phyloP scores from a whole-genome alignment of 1,284 basidiomycete species.

The Rhizoctonia solani region DNA sequence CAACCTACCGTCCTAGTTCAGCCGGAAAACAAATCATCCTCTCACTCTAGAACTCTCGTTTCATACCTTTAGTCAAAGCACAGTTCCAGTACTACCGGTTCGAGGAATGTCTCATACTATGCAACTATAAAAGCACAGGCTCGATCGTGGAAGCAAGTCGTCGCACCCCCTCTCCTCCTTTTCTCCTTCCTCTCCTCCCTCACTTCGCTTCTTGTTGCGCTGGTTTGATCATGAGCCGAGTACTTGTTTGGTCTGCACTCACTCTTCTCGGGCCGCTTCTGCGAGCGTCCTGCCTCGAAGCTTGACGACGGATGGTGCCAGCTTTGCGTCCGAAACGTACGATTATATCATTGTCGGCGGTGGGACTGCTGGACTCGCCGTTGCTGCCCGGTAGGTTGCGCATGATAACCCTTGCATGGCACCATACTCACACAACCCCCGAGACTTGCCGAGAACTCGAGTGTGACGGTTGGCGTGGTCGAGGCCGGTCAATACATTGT shows the following conservation, averaged over 20 bases:
- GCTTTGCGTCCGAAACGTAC: conserved; percentile 32
- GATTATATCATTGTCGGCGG: conserved; percentile 36
- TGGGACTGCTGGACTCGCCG: conserved; percentile 28
- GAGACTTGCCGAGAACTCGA: conserved; percentile 16
- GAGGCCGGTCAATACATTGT: conserved; percentile 41
- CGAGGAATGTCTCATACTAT: too few species aligned
- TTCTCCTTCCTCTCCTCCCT: conserved; percentile 11
- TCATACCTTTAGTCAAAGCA: too few species aligned
- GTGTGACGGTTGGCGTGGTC: conserved; percentile 40
- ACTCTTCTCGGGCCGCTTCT: conserved; percentile 12
- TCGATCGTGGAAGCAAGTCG: too few species aligned
- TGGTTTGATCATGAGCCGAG: conserved; percentile 14
- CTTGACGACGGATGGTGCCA: conserved; percentile 24
- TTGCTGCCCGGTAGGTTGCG: conserved; percentile 20
- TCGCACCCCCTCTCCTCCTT: neutral
- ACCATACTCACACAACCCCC: neutral
- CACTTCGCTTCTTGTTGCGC: neutral
- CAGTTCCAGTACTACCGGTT: too few species aligned
- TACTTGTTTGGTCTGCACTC: conserved; percentile 20
- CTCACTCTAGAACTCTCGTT: conserved; percentile 31
- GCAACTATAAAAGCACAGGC: neutral
- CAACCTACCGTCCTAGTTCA: conserved; percentile 7
- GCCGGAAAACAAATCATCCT: conserved; percentile 14
- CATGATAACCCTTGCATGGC: neutral
- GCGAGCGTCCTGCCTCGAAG: conserved; percentile 22